Percentiles rank a stretch among this genome's conserved stretches.
Conservation (phyloP, 176 grass and related monocot genomes). For the Guadua angustifolia region DNA sequence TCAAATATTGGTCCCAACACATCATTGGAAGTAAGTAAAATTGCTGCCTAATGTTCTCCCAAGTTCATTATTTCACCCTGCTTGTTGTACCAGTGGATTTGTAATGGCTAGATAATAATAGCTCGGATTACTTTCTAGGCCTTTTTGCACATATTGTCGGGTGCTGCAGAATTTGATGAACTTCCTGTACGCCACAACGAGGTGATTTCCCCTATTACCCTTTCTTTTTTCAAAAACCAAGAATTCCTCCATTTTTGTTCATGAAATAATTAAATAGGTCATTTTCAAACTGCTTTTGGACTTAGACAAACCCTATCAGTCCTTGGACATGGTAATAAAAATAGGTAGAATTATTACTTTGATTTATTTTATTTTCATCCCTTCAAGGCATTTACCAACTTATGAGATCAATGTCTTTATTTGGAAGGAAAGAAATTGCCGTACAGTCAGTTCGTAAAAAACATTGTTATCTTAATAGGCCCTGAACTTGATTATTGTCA, state of each 20-base stretch:
- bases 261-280: not conserved
- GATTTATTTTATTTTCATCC: not conserved
- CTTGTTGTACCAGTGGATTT: constrained; percentile 33
- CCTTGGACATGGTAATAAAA: not conserved
- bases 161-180: constrained; percentile 90
- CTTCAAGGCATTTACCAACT: constrained; percentile 6
- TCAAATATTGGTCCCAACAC: constrained; percentile 82
- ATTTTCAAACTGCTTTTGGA: not conserved
- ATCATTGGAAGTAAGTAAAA: constrained; percentile 79
- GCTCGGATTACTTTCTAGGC: constrained; percentile 51
- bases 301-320: constrained; percentile 23
- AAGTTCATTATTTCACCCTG: constrained; percentile 24
- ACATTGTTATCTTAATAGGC: constrained; percentile 17
- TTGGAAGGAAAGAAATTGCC: not conserved
- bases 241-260: not conserved
- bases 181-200: constrained; percentile 98
- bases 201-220: constrained; percentile 48
- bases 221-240: not conserved
- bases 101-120: constrained; percentile 32
- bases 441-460: constrained; percentile 20
- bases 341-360: not conserved
- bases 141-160: constrained; percentile 86
- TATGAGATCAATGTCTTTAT: constrained; percentile 1
- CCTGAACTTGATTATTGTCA: constrained; percentile 22
- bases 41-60: constrained; percentile 21